These are phyloP conservation scores for Colletotrichum sojae DNA, from an alignment of 2,329 filamentous ascomycete species.

Conservation along the genomic window DNA sequence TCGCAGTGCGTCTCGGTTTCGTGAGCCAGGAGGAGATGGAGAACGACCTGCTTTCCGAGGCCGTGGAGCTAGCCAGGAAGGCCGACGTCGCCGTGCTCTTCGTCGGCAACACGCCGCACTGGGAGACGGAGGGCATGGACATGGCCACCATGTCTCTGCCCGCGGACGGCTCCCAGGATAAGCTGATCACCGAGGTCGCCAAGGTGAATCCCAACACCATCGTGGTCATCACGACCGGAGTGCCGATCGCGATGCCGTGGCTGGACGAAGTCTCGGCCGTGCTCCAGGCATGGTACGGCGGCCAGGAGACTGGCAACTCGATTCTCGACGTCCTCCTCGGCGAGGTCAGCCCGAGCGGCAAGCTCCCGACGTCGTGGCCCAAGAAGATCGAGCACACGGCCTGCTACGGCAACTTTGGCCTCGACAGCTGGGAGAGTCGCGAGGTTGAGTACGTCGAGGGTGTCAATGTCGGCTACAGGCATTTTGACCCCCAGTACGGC, in stretches of 20 bases:
- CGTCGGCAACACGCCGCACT: conserved; percentile 65
- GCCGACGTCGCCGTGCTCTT: conserved; percentile 75
- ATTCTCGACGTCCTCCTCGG: conserved; percentile 77
- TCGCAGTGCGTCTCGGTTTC: conserved; percentile 9
- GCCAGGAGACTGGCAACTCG: conserved; percentile 77
- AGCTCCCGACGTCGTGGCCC: conserved; percentile 61
- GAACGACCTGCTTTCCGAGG: conserved; percentile 53
- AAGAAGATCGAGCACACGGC: conserved; percentile 53
- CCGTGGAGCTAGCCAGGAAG: conserved; percentile 69
- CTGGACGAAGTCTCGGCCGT: conserved; percentile 67
- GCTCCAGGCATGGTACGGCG: conserved; percentile 84
- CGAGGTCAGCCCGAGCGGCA: conserved; percentile 65
- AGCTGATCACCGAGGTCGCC: conserved; percentile 69
- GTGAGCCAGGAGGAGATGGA: conserved; percentile 33
- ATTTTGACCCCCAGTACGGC: conserved; percentile 69
- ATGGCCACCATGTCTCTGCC: conserved; percentile 78
- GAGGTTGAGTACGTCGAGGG: conserved; percentile 75
- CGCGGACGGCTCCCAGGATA: conserved; percentile 67
- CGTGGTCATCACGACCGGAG: conserved; percentile 75
- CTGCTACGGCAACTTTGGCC: conserved; percentile 8
- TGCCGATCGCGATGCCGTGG: conserved; percentile 71
- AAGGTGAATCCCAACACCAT: conserved; percentile 71
- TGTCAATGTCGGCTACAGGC: conserved; percentile 77
- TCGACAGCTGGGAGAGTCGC: conserved; percentile 64
- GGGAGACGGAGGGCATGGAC: conserved; percentile 77